These are phyloP conservation scores for Colletotrichum sp. DNA, from an alignment of 2,329 filamentous ascomycete species.

Conservation along the genomic window DNA sequence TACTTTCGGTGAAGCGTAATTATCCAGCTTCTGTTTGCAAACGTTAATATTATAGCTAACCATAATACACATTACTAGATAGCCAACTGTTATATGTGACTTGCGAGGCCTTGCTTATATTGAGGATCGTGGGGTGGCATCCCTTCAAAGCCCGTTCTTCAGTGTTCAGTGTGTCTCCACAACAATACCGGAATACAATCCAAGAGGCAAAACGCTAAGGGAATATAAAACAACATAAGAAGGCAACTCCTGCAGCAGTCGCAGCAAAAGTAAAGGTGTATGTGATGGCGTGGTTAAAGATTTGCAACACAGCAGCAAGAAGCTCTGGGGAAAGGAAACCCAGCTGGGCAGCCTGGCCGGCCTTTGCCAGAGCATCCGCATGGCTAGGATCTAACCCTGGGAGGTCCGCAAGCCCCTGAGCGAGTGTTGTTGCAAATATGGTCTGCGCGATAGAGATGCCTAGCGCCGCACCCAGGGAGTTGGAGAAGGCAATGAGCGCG, in stretches of 20 bases:
- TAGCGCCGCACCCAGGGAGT: neutral
- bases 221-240: neutral
- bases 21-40: too few relatives aligned
- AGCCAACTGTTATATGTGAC: too few relatives aligned
- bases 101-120: too few relatives aligned
- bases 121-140: neutral
- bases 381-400: neutral
- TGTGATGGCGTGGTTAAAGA: neutral
- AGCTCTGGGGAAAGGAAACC: neutral
- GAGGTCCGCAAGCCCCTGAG: neutral
- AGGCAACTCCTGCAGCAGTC: constrained; percentile 17
- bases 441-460: neutral
- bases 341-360: neutral
- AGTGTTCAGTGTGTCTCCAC: too few relatives aligned
- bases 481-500: neutral
- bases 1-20: too few relatives aligned
- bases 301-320: neutral
- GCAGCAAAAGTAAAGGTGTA: neutral
- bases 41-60: too few relatives aligned
- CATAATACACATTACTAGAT: too few relatives aligned
- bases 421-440: neutral
- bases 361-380: neutral
- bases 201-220: neutral
- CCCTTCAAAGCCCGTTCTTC: neutral
- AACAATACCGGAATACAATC: neutral